Evolutionary conservation across 2,329 filamentous ascomycete species (phyloP), one percentile per base, ranked within the genome.

Genomic region (Rugonectria rugulosa): DNA sequence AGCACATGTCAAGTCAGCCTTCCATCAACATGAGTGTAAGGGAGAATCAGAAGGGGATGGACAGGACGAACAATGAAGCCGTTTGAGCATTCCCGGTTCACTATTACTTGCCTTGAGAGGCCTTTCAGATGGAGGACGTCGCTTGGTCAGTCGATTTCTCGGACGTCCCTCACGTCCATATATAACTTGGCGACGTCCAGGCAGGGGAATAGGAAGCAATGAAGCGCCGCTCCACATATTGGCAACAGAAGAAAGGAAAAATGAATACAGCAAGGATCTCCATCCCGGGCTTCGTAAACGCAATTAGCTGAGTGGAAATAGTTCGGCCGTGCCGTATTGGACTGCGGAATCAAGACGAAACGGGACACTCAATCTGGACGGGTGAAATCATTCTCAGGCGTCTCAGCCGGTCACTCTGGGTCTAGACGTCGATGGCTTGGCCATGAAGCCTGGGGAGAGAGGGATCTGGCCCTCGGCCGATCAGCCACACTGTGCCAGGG

Each of bases 51-150:
- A 46, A n/a, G n/a, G n/a, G n/a, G n/a, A 11, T 27, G 24, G 15
- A 21, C 4, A 5, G 4, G 29, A 50, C 45, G 12, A 37, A 55
- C 52, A 29, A 20, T 49, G n/a, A 24, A 55, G 26, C 26, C 40
- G 47, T 26, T 55, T 55, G 32, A 43, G 45, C 41, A 55, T 43
- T 11, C 45, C 36, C 20, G 34, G 45, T 38, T 48, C n/a, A n/a
- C n/a, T n/a, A n/a, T n/a, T 55, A 44, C 45, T 55, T 20, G 52
- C 41, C 52, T 49, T 43, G 32, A 36, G 29, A 29, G 50, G 24
- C 45, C 24, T 32, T 17, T 11, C 19, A 32, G 24, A 14, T 4
- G 21, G 24, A 40, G 20, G 34, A 32, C 34, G 24, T 6, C 23
- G 23, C 21, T 21, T 17, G 32, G 34, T 23, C 21, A 23, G 40